Base-by-base conservation (phyloP, 2,329 filamentous ascomycete species). In the Sclerotinia trifoliorum region DNA sequence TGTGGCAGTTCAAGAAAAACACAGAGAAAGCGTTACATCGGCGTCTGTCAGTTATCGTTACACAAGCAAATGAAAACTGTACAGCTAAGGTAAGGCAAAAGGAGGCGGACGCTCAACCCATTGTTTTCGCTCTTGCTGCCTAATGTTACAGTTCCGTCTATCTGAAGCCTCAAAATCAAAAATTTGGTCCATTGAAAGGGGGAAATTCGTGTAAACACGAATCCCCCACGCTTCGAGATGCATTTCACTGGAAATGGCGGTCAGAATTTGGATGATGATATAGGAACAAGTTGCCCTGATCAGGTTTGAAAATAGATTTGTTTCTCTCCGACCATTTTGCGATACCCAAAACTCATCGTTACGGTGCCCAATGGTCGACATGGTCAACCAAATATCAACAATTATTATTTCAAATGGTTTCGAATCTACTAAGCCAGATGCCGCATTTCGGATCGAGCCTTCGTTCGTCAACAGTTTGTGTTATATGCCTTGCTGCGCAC, bases 221-320 rank as follows among this genome's bases (percentile, higher is more conserved):
- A 32, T 42, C 24, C 13, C 4, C 24, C 24, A 5, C 17, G 17
- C 46, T 62, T 21, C 26, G 24, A 46, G 57, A 55, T 42, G 15
- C 29, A 48, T 35, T 55, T 11, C 6, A 39, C 46, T 26, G 42
- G 10, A 17, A 63, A 48, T 52, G 5, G 49, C 49, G 49, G 57
- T 63, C 49, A 63, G 48, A 49, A 29, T 63, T 46, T 15, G 39
- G 52, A 42, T 8, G 39, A 67, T 67, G 57, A 67, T 67, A 63
- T 67, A 67, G 57, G 49, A n/a, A 62, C 65, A 58, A 66, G 65
- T 67, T 67, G 49, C 65, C 65, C 57, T 29, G 65, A 32, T 63
- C 52, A 42, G 15, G 35, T 55, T 63, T 46, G 35, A 29, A 49
- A 63, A 63, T 48, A 63, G 24, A 63, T 46, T 55, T 63, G n/a